Evolutionary conservation across 1,139 yeast species (phyloP).

Genomic region (Taphrina pruni): DNA sequence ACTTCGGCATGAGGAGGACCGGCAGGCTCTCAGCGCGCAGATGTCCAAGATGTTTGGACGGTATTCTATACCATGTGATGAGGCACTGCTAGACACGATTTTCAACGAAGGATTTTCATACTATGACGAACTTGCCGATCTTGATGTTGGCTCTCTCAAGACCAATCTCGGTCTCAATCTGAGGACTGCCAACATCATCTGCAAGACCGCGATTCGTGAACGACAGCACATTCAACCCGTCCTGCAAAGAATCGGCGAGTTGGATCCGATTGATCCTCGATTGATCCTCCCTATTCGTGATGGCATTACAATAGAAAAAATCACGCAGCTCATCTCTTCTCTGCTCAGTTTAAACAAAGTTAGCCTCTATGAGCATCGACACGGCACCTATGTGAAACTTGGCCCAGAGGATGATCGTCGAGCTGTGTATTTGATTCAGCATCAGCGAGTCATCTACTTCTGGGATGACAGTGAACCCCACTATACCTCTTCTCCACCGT

Average conservation of each 20-base stretch:
- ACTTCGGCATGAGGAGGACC: not conserved
- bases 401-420: conserved; percentile 9
- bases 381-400: conserved; percentile 13
- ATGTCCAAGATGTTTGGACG: conserved; percentile 9
- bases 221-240: conserved; percentile 15
- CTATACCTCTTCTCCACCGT: not conserved
- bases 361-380: conserved; percentile 17
- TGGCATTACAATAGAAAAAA: conserved; percentile 9
- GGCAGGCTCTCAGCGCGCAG: not conserved
- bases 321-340: not conserved
- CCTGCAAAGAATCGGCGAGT: conserved; percentile 18
- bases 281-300: conserved; percentile 6
- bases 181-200: conserved; percentile 7
- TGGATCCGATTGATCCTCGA: conserved; percentile 11
- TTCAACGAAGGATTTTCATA: conserved; percentile 6
- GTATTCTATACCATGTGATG: conserved; percentile 3
- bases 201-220: conserved; percentile 20
- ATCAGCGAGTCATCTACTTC: conserved; percentile 16
- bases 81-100: not conserved
- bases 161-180: conserved; percentile 18
- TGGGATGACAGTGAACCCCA: conserved; percentile 5
- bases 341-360: not conserved
- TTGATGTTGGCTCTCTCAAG: conserved; percentile 13
- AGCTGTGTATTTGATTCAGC: conserved; percentile 7
- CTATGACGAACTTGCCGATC: conserved; percentile 20